Evolutionary conservation across 371 early-diverging fungal species (phyloP).

Genomic region (Mortierella sp.): DNA sequence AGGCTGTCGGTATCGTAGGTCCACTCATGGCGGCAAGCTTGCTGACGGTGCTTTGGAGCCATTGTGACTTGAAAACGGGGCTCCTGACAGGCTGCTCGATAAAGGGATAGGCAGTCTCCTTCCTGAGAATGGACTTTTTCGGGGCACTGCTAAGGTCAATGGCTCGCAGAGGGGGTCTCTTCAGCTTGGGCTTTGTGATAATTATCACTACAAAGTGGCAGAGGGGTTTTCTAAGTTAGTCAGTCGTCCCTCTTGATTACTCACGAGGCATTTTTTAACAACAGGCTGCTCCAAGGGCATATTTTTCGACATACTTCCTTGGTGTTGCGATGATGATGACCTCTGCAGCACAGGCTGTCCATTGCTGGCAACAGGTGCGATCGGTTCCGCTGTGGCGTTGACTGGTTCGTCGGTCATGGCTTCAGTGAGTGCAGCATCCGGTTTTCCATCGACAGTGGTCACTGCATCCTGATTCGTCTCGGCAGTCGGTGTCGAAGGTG

Average conservation of each 20-base stretch:
- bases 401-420: constrained; percentile 10
- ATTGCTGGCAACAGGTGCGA: not conserved
- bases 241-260: not conserved
- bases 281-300: not conserved
- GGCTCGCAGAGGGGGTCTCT: constrained; percentile 50
- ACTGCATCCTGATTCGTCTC: constrained; percentile 6
- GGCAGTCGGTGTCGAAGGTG: not conserved
- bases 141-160: constrained; percentile 34
- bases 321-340: constrained; percentile 11
- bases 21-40: constrained; percentile 54
- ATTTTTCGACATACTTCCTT: constrained; percentile 23
- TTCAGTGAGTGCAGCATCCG: not conserved
- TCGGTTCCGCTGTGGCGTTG: not conserved
- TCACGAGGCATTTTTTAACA: constrained; percentile 1
- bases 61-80: constrained; percentile 54
- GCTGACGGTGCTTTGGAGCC: constrained; percentile 58
- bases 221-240: constrained; percentile 5
- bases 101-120: constrained; percentile 53
- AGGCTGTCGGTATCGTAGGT: constrained; percentile 46
- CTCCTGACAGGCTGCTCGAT: constrained; percentile 48
- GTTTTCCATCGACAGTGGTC: constrained; percentile 1
- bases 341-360: constrained; percentile 2
- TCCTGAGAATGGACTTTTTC: constrained; percentile 51
- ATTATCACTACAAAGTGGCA: constrained; percentile 15
- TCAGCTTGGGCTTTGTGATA: constrained; percentile 30